These are phyloP conservation scores for Acanthochlamys bracteata DNA, from an alignment of 106 monocot species.

Conservation along the genomic window DNA sequence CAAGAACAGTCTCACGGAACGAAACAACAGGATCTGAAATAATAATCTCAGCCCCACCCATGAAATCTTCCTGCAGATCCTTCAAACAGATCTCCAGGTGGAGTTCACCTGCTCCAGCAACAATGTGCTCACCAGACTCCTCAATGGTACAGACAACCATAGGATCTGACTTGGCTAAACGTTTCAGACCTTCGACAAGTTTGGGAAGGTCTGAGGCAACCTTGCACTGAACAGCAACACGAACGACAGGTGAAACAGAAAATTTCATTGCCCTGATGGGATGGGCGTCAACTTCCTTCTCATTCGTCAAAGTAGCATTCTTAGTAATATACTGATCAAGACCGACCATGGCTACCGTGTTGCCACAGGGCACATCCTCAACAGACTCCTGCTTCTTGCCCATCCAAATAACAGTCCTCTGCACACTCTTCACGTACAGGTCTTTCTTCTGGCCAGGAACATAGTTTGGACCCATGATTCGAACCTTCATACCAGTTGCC, in stretches of 20 bases:
- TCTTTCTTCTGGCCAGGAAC: slow-evolving; percentile 53
- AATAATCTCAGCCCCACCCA: slow-evolving; percentile 45
- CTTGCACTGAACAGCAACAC: slow-evolving; percentile 47
- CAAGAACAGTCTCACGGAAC: slow-evolving; percentile 44
- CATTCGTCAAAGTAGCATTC: slow-evolving; percentile 45
- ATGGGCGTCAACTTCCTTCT: slow-evolving; percentile 43
- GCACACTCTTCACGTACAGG: slow-evolving; percentile 40
- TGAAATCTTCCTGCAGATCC: slow-evolving; percentile 44
- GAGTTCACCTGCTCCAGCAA: slow-evolving; percentile 42
- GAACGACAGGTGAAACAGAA: slow-evolving; percentile 44
- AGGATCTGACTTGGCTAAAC: slow-evolving; percentile 46
- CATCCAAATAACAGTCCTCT: slow-evolving; percentile 52
- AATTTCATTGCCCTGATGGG: slow-evolving; percentile 47
- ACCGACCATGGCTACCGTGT: slow-evolving; percentile 48
- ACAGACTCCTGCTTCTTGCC: slow-evolving; percentile 47
- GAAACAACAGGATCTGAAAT: slow-evolving; percentile 39
- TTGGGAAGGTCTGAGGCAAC: slow-evolving; percentile 46
- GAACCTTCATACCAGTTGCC: slow-evolving; percentile 31
- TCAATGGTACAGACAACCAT: slow-evolving; percentile 39
- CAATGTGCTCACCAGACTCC: slow-evolving; percentile 43
- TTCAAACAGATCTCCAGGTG: slow-evolving; percentile 49
- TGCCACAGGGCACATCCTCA: slow-evolving; percentile 50
- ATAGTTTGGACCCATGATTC: slow-evolving; percentile 50
- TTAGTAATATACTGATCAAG: slow-evolving; percentile 48
- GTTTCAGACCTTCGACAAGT: slow-evolving; percentile 41